Conservation (phyloP, 2,329 filamentous ascomycete species). For the Raffaelea ambrosiae region DNA sequence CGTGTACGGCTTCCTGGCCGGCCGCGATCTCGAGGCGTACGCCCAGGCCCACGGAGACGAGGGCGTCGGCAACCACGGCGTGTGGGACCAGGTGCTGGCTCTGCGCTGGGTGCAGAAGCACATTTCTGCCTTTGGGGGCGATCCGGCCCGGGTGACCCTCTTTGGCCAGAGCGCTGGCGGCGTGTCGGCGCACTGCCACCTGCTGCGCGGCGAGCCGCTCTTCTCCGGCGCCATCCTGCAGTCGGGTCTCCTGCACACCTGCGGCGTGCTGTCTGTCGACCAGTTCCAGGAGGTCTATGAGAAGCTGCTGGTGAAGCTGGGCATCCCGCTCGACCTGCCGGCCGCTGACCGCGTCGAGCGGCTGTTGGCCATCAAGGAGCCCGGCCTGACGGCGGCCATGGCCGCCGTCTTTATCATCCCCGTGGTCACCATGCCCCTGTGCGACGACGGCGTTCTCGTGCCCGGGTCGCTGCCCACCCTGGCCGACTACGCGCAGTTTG, state of each 20-base stretch:
- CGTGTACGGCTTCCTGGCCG: constrained; percentile 34
- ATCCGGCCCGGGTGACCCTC: constrained; percentile 4
- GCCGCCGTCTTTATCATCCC: constrained; percentile 4
- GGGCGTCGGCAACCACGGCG: constrained; percentile 6
- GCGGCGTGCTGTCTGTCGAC: constrained; percentile 7
- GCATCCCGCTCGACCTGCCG: constrained; percentile 1
- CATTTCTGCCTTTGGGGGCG: constrained; percentile 9
- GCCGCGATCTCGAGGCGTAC: constrained; percentile 1
- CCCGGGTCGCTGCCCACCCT: background rate
- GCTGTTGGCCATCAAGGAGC: background rate
- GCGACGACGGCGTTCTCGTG: constrained; percentile 11
- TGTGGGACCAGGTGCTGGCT: constrained; percentile 8
- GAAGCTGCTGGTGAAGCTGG: constrained; percentile 4
- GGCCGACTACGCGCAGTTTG: constrained; percentile 6
- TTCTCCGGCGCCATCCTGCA: constrained; percentile 11
- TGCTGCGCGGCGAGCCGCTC: constrained; percentile 9
- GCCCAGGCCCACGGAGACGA: background rate
- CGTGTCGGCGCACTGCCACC: constrained; percentile 6
- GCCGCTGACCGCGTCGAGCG: background rate
- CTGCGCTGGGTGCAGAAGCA: constrained; percentile 9
- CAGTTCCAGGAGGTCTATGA: constrained; percentile 9
- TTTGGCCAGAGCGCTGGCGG: constrained; percentile 9
- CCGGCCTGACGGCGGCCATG: constrained; percentile 5
- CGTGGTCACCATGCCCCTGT: constrained; percentile 9
- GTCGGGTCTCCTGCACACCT: constrained; percentile 6